A percentile compares a stretch with the other conserved stretches of the same genome.
Evolutionary conservation across 2,329 filamentous ascomycete species (phyloP).

Genomic region (Fusarium caatingaense): DNA sequence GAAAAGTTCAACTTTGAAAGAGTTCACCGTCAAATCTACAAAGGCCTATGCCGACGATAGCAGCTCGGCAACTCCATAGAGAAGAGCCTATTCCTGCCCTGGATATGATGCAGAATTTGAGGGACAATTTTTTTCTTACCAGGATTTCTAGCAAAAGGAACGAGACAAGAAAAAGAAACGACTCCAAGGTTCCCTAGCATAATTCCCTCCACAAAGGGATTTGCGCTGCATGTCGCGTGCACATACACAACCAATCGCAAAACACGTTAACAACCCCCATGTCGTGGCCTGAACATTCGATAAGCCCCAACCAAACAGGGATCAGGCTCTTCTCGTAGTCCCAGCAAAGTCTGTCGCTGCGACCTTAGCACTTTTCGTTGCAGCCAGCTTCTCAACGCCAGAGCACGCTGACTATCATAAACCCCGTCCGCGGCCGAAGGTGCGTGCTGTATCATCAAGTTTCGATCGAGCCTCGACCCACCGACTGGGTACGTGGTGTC

Average conservation of each 20-base stretch:
- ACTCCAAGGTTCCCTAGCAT: conserved; percentile 1
- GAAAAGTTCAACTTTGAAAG: neutral
- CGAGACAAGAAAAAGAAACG: conserved; percentile 10
- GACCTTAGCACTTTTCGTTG: conserved; percentile 1
- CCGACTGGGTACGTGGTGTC: conserved; percentile 1
- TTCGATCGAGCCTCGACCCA: conserved; percentile 2
- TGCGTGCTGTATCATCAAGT: neutral
- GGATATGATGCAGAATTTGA: neutral
- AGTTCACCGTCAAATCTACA: neutral
- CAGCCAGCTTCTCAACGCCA: neutral
- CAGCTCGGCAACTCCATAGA: neutral
- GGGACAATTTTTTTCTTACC: neutral
- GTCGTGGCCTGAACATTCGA: conserved; percentile 34
- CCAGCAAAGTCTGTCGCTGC: neutral
- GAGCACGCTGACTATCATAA: neutral
- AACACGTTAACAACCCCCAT: conserved; percentile 17
- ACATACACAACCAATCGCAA: conserved; percentile 25
- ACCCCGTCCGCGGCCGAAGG: neutral
- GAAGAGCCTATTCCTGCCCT: neutral
- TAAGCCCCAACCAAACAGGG: conserved; percentile 29
- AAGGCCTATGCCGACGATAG: neutral
- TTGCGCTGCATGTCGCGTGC: conserved; percentile 34
- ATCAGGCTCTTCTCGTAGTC: conserved; percentile 10
- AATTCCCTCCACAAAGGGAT: conserved; percentile 6
- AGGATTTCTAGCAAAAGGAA: conserved; percentile 16